phyloP scores from a whole-genome alignment of 768 basidiomycete species.

The Mycena rebaudengoi region DNA sequence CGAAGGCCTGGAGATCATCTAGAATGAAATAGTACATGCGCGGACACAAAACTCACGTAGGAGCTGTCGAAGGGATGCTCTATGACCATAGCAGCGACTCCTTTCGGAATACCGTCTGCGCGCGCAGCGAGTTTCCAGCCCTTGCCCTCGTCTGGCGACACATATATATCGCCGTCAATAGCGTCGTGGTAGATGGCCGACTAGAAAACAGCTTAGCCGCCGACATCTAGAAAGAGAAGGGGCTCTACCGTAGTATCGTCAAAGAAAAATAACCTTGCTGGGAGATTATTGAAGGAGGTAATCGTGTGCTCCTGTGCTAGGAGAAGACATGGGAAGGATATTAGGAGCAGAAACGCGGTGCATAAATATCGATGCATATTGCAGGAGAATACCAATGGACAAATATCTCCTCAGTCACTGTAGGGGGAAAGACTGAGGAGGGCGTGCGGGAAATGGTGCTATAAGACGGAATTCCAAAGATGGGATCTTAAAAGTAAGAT shows the following conservation, averaged over 20 bases:
- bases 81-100: conserved; percentile 75
- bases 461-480: no score
- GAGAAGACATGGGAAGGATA: conserved; percentile 20
- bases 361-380: conserved; percentile 20
- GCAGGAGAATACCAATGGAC: no score
- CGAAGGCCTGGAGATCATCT: no score
- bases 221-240: background rate
- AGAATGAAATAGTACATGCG: conserved; percentile 38
- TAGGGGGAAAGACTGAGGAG: no score
- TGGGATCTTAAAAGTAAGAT: no score
- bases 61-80: conserved; percentile 88
- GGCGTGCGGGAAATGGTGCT: no score
- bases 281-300: conserved; percentile 73
- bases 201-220: conserved; percentile 35
- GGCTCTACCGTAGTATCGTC: conserved; percentile 85
- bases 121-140: conserved; percentile 58
- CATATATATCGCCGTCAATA: conserved; percentile 69
- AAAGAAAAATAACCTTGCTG: conserved; percentile 87
- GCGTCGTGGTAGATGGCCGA: conserved; percentile 85
- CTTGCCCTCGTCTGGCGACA: conserved; percentile 91
- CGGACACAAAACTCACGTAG: conserved; percentile 57
- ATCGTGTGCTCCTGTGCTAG: conserved; percentile 53
- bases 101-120: conserved; percentile 61
- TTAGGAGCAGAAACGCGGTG: background rate
- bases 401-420: no score